Evolutionary conservation across 1,284 basidiomycete species (phyloP).

Genomic region (Pseudozyma sp.): DNA sequence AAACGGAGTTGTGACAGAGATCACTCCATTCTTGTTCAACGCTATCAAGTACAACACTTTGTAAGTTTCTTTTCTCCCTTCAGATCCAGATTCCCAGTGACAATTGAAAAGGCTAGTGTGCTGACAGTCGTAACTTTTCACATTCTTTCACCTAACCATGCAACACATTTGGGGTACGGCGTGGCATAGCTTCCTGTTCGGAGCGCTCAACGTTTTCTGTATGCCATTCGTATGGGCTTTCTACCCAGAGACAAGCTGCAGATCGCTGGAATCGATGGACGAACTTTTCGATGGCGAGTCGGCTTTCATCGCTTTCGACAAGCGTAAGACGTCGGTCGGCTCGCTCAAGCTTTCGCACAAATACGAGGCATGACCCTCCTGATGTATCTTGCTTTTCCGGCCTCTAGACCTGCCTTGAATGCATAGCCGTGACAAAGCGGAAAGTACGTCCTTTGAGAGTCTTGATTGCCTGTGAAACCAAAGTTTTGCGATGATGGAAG

Average conservation of each 20-base stretch:
- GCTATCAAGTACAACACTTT: conserved; percentile 40
- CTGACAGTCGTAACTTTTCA: neutral
- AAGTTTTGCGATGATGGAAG: too few relatives aligned
- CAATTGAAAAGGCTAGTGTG: neutral
- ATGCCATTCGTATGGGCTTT: conserved; percentile 36
- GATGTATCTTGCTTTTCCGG: too few relatives aligned
- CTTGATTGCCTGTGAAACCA: too few relatives aligned
- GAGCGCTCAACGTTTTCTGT: conserved; percentile 39
- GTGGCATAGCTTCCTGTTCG: conserved; percentile 19
- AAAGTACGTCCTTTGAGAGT: too few relatives aligned
- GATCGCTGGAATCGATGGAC: conserved; percentile 38
- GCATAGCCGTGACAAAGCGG: too few relatives aligned
- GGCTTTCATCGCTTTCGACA: conserved; percentile 34
- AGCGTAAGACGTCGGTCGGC: conserved; percentile 9
- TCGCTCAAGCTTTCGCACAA: neutral
- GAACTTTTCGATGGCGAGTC: conserved; percentile 33
- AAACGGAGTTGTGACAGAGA: conserved; percentile 37
- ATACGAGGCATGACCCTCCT: neutral
- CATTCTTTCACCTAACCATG: neutral
- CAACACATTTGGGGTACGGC: neutral
- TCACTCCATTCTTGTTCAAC: conserved; percentile 39
- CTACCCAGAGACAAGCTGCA: conserved; percentile 38
- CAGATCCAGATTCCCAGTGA: too few relatives aligned
- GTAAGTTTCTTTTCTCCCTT: conserved; percentile 12
- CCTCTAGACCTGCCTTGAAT: too few relatives aligned